These are phyloP conservation scores for Firmiana major DNA, from an alignment of 345 rosid species.

Conservation along the genomic window DNA sequence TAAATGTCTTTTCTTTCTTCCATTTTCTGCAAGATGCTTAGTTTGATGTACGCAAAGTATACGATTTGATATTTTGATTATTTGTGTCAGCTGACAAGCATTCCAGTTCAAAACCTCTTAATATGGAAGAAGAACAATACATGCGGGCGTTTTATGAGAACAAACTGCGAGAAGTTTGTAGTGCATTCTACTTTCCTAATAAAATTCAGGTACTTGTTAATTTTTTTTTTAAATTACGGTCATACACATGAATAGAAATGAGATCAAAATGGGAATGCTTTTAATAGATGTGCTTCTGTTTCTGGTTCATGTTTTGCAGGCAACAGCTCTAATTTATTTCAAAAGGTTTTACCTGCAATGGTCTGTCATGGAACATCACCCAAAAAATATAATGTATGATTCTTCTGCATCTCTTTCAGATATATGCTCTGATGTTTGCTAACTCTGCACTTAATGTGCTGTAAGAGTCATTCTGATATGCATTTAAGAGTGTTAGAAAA, in stretches of 20 bases:
- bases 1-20: conserved; percentile 14
- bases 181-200: conserved; percentile 91
- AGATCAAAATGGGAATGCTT: neutral
- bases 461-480: neutral
- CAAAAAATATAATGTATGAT: conserved; percentile 85
- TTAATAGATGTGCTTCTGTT: conserved; percentile 8
- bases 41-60: neutral
- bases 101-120: conserved; percentile 75
- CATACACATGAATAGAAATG: neutral
- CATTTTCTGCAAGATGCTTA: neutral
- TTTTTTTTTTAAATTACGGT: neutral
- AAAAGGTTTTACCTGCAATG: conserved; percentile 95
- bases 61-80: conserved; percentile 1
- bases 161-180: conserved; percentile 94
- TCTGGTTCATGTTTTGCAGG: conserved; percentile 48
- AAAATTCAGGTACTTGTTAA: conserved; percentile 77
- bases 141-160: conserved; percentile 88
- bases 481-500: conserved; percentile 1
- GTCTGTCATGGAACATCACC: conserved; percentile 99
- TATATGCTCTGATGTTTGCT: neutral
- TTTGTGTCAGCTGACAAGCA: conserved; percentile 61
- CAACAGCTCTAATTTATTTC: conserved; percentile 88
- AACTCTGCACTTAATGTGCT: neutral
- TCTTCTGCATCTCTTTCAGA: conserved; percentile 17
- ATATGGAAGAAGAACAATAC: conserved; percentile 78